phyloP scores from a whole-genome alignment of 139 green algal species.

The Deuterostichococcus epilithicus region DNA sequence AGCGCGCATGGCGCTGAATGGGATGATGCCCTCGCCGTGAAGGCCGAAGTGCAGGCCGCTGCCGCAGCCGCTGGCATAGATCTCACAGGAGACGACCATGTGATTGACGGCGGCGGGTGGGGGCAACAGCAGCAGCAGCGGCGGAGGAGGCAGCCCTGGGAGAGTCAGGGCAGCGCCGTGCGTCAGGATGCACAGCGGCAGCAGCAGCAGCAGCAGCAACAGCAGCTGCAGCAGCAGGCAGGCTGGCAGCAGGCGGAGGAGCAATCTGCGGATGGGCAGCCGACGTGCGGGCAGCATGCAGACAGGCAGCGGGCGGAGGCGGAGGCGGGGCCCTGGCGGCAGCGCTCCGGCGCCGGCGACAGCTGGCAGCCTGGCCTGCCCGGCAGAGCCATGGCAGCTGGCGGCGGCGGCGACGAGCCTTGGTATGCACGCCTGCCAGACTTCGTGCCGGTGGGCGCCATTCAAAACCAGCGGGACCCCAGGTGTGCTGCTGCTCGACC shows the following conservation, averaged over 20 bases:
- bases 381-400: background rate
- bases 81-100: background rate
- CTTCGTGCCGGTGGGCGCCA: background rate
- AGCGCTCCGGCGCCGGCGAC: background rate
- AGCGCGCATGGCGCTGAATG: no score
- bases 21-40: background rate
- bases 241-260: no score
- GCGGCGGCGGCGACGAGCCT: no score
- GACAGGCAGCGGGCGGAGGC: no score
- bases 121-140: no score
- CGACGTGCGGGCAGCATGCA: background rate
- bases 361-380: background rate
- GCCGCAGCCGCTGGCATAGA: background rate
- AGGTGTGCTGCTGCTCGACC: no score
- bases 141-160: no score
- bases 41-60: background rate
- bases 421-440: background rate
- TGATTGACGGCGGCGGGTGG: no score
- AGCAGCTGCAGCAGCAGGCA: no score
- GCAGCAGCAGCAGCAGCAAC: no score
- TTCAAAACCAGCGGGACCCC: background rate
- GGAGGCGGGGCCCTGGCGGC: background rate
- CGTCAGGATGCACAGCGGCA: no score
- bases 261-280: background rate
- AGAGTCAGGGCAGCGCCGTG: no score